These are phyloP conservation scores for Komagataella kurtzmanii DNA, from an alignment of 805 yeast genomes.

Conservation along the genomic window DNA sequence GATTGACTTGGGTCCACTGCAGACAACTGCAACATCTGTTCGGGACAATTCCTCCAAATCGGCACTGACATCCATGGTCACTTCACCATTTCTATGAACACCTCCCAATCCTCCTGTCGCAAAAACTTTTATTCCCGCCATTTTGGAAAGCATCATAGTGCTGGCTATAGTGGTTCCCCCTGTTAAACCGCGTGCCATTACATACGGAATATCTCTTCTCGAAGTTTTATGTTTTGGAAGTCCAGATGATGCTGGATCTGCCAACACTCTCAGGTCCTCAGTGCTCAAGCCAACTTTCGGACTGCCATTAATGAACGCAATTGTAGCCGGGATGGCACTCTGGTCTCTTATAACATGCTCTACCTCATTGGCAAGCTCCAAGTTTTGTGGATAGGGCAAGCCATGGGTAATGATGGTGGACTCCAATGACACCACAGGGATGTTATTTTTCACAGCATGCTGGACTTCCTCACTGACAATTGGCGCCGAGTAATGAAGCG, in stretches of 20 bases:
- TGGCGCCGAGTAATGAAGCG: neutral
- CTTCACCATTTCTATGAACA: slow-evolving; percentile 68
- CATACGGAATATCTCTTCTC: slow-evolving; percentile 64
- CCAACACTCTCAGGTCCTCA: slow-evolving; percentile 35
- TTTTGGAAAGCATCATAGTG: slow-evolving; percentile 69
- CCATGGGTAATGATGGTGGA: slow-evolving; percentile 88
- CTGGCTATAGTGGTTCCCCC: slow-evolving; percentile 91
- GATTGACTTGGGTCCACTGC: slow-evolving; percentile 85
- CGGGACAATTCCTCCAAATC: slow-evolving; percentile 75
- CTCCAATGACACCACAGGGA: slow-evolving; percentile 74
- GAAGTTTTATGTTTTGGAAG: slow-evolving; percentile 46
- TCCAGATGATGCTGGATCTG: slow-evolving; percentile 15
- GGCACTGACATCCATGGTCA: slow-evolving; percentile 72
- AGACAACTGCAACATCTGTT: slow-evolving; percentile 82
- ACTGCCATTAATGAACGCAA: slow-evolving; percentile 60
- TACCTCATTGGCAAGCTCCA: slow-evolving; percentile 58
- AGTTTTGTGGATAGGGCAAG: slow-evolving; percentile 66
- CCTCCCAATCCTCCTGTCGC: slow-evolving; percentile 95
- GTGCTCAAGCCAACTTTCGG: slow-evolving; percentile 55
- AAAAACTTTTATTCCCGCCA: slow-evolving; percentile 71
- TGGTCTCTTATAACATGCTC: slow-evolving; percentile 43
- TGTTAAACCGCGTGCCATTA: slow-evolving; percentile 44
- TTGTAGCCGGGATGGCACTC: slow-evolving; percentile 78
- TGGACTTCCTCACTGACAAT: slow-evolving; percentile 30
- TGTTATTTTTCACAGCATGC: slow-evolving; percentile 42